These are phyloP conservation scores for Boletus rex-veris DNA, from an alignment of 768 basidiomycete species.

Conservation along the genomic window DNA sequence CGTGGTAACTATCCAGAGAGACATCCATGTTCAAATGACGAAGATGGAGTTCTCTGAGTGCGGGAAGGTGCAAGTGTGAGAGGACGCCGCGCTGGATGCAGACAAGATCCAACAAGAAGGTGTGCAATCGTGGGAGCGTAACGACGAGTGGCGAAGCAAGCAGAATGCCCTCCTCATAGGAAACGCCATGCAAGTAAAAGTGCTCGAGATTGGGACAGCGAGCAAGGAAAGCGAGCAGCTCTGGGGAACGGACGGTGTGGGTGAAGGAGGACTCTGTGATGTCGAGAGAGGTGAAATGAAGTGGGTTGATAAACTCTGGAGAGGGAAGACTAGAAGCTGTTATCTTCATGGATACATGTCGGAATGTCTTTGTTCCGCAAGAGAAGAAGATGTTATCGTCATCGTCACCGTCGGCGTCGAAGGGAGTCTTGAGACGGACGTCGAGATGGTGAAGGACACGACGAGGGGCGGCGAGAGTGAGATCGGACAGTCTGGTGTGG, in stretches of 20 bases:
- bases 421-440: constrained; percentile 23
- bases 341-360: constrained; percentile 46
- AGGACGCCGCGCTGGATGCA: constrained; percentile 64
- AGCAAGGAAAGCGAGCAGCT: constrained; percentile 57
- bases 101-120: constrained; percentile 53
- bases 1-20: constrained; percentile 29
- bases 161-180: constrained; percentile 40
- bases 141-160: constrained; percentile 38
- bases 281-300: constrained; percentile 55
- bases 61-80: constrained; percentile 59
- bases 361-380: constrained; percentile 35
- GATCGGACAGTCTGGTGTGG: constrained; percentile 29
- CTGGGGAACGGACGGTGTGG: constrained; percentile 41
- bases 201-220: constrained; percentile 60
- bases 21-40: constrained; percentile 66
- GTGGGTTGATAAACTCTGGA: constrained; percentile 39
- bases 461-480: constrained; percentile 16
- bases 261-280: constrained; percentile 49
- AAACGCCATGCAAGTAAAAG: constrained; percentile 55
- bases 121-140: constrained; percentile 55
- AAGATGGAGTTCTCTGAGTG: constrained; percentile 58
- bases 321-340: constrained; percentile 49
- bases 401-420: constrained; percentile 16
- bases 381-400: constrained; percentile 29
- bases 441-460: constrained; percentile 30